A percentile compares a stretch with the other conserved stretches of the same genome.
Evolutionary conservation across 208 protist species (phyloP).

Genomic region (Crithidia mellificae): DNA sequence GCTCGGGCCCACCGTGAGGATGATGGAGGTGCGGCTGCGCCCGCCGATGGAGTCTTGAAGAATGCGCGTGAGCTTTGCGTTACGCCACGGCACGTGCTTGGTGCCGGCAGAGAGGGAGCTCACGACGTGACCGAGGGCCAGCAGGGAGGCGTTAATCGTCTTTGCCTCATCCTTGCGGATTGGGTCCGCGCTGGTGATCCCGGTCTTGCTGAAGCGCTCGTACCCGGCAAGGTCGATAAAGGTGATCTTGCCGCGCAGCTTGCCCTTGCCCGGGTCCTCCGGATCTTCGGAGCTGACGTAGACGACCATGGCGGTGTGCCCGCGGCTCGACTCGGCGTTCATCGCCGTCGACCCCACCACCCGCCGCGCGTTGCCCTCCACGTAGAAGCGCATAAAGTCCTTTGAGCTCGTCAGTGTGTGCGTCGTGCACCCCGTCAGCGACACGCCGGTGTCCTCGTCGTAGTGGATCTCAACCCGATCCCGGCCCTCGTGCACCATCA

Average conservation of each 20-base stretch:
- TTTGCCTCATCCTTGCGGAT: conserved; percentile 91
- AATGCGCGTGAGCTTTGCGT: conserved; percentile 92
- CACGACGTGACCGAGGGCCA: conserved; percentile 85
- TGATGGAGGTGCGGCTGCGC: conserved; percentile 84
- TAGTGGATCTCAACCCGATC: conserved; percentile 79
- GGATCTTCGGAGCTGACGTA: conserved; percentile 62
- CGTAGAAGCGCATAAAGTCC: conserved; percentile 88
- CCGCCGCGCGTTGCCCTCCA: conserved; percentile 75
- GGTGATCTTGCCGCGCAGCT: conserved; percentile 79
- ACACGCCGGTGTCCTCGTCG: conserved; percentile 70
- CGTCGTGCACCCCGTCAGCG: conserved; percentile 68
- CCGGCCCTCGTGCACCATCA: conserved; percentile 72
- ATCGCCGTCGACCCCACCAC: conserved; percentile 88
- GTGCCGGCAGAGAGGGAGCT: conserved; percentile 68
- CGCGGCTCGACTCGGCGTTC: conserved; percentile 90
- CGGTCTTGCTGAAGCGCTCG: conserved; percentile 89
- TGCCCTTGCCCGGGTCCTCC: conserved; percentile 52
- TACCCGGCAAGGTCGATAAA: conserved; percentile 92
- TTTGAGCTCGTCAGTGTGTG: conserved; percentile 53
- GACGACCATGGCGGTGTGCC: conserved; percentile 84
- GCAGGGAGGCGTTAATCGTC: conserved; percentile 88
- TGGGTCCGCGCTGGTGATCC: conserved; percentile 71
- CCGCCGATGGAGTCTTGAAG: conserved; percentile 93
- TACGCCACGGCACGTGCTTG: conserved; percentile 90
- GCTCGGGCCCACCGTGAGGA: conserved; percentile 87